phyloP scores from a whole-genome alignment of 352 stramenopile genomes.

The Globisporangium apiculatum region DNA sequence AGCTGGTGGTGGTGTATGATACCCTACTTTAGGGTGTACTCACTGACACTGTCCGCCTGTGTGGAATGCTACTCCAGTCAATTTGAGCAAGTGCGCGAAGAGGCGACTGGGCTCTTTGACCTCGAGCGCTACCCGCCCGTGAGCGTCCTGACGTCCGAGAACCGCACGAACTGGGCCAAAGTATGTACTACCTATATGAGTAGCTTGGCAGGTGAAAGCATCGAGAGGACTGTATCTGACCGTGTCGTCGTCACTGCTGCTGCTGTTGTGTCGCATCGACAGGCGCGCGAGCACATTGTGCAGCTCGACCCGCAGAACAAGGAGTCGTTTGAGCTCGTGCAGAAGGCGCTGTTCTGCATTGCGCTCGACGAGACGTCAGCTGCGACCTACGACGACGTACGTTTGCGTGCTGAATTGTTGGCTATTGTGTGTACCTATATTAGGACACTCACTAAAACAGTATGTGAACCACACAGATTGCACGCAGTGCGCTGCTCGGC shows the following conservation, averaged over 20 bases:
- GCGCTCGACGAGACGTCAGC: slow-evolving; percentile 88
- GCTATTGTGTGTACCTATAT: background rate
- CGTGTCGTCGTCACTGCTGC: background rate
- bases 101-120: slow-evolving; percentile 82
- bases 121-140: slow-evolving; percentile 84
- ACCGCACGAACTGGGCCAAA: slow-evolving; percentile 94
- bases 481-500: slow-evolving; percentile 75
- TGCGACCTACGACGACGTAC: slow-evolving; percentile 68
- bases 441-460: too few species aligned
- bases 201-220: too few species aligned
- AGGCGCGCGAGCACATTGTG: slow-evolving; percentile 77
- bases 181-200: slow-evolving; percentile 23
- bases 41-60: background rate
- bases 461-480: slow-evolving; percentile 29
- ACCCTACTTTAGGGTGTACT: background rate
- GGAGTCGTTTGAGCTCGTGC: slow-evolving; percentile 89
- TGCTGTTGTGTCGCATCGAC: background rate
- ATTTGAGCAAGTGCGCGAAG: slow-evolving; percentile 80
- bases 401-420: background rate
- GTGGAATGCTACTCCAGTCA: slow-evolving; percentile 22
- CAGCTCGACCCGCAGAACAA: slow-evolving; percentile 84
- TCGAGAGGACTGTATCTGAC: background rate
- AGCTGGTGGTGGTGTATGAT: background rate
- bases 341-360: slow-evolving; percentile 91
- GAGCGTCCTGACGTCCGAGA: slow-evolving; percentile 92